These are phyloP conservation scores for Coemansia sp. DNA, from an alignment of 192 early-diverging fungal species.

Conservation along the genomic window DNA sequence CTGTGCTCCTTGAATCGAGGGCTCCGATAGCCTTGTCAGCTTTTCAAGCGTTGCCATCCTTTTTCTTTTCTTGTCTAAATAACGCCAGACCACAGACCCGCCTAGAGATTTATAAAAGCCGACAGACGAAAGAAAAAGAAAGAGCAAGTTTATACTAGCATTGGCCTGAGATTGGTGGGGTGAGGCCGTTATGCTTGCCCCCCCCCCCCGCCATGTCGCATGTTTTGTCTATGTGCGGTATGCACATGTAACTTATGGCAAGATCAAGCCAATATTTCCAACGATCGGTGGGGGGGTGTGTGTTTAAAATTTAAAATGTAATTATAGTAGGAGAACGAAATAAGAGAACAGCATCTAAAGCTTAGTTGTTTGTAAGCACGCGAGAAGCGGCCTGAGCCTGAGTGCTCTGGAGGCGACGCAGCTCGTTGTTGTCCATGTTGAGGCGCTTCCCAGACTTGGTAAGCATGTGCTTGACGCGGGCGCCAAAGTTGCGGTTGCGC, in stretches of 20 bases:
- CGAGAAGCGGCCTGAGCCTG: slow-evolving; percentile 63
- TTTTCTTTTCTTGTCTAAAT: not conserved
- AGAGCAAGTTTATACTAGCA: not conserved
- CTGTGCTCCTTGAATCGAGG: slow-evolving; percentile 49
- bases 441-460: slow-evolving; percentile 60
- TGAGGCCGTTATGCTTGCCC: too few relatives aligned
- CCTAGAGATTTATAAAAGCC: not conserved
- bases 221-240: too few relatives aligned
- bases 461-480: slow-evolving; percentile 49
- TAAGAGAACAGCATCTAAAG: too few relatives aligned
- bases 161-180: too few relatives aligned
- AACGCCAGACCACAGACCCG: not conserved
- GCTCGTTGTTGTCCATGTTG: slow-evolving; percentile 62
- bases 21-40: slow-evolving; percentile 49
- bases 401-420: slow-evolving; percentile 71
- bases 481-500: slow-evolving; percentile 57
- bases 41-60: slow-evolving; percentile 47
- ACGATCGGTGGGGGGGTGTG: too few relatives aligned
- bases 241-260: too few relatives aligned
- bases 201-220: too few relatives aligned
- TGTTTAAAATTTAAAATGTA: not conserved
- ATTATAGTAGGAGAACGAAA: not conserved
- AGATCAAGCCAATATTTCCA: too few relatives aligned
- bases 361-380: slow-evolving; percentile 28
- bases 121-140: not conserved